phyloP scores from a whole-genome alignment of 352 stramenopile genomes.

The Phytophthora sp. region DNA sequence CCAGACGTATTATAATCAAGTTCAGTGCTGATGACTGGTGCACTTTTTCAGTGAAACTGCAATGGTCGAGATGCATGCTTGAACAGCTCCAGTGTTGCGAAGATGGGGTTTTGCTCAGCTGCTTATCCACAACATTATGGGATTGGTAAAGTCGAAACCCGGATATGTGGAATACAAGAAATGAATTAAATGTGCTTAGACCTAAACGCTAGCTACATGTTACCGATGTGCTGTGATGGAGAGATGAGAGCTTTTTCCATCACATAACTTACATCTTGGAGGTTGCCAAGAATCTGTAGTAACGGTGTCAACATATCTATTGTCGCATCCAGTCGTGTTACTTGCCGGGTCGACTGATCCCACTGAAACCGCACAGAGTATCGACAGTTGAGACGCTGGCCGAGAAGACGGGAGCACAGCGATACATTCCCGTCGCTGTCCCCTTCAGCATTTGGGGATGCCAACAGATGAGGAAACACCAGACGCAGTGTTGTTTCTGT shows the following conservation, averaged over 20 bases:
- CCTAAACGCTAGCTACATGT: no score
- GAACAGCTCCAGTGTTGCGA: no score
- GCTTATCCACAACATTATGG: no score
- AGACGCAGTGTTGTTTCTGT: conserved; percentile 5
- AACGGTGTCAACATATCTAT: conserved; percentile 15
- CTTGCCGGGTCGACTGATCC: not conserved
- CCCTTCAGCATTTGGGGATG: not conserved
- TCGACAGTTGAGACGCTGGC: conserved; percentile 4
- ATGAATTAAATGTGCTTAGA: no score
- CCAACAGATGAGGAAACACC: conserved; percentile 22
- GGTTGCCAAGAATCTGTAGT: conserved; percentile 16
- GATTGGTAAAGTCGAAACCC: no score
- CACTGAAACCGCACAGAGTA: conserved; percentile 15
- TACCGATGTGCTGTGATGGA: not conserved
- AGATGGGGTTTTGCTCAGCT: no score
- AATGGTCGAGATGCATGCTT: no score
- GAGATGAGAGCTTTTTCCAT: conserved; percentile 19
- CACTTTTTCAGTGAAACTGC: no score
- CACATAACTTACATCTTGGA: conserved; percentile 11
- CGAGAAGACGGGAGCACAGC: conserved; percentile 7
- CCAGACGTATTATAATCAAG: no score
- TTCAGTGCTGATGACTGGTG: no score
- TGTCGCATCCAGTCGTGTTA: conserved; percentile 8
- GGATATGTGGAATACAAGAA: no score
- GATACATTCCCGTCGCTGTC: not conserved